phyloP scores from a whole-genome alignment of 768 basidiomycete species.

The Phylloporus arenicola region DNA sequence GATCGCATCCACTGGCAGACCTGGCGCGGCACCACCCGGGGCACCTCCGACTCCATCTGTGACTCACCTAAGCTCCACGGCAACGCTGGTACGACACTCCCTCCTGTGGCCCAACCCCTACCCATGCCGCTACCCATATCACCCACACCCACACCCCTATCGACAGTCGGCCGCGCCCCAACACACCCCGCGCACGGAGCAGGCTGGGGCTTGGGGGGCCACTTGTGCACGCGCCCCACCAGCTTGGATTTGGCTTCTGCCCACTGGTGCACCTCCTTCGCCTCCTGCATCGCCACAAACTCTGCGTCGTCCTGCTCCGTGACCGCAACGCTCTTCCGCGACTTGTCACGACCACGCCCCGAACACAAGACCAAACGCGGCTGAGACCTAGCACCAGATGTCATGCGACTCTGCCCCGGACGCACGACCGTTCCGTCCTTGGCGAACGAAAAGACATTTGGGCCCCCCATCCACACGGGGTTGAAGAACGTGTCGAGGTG shows the following conservation, averaged over 20 bases:
- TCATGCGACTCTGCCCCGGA: not conserved
- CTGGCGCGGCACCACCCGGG: not conserved
- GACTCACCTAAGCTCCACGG: constrained; percentile 13
- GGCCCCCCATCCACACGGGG: constrained; percentile 31
- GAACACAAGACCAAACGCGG: not conserved
- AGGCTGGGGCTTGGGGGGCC: constrained; percentile 19
- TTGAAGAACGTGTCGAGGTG: constrained; percentile 44
- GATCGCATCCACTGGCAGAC: not conserved
- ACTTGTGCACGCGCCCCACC: constrained; percentile 13
- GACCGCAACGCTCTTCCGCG: constrained; percentile 28
- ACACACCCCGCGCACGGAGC: constrained; percentile 4
- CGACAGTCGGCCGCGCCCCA: not conserved
- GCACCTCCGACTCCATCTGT: constrained; percentile 5
- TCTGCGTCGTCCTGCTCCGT: constrained; percentile 25
- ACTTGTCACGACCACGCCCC: constrained; percentile 7
- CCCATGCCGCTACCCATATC: not conserved
- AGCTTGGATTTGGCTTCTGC: not conserved
- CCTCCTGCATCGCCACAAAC: constrained; percentile 2
- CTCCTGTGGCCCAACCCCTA: not conserved
- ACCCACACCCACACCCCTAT: not conserved
- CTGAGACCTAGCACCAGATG: not conserved
- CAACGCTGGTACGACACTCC: constrained; percentile 3
- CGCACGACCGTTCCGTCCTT: constrained; percentile 15
- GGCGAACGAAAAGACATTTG: constrained; percentile 19
- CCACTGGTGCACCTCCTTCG: not conserved